phyloP scores from a whole-genome alignment of 2,329 filamentous ascomycete genomes.

The Beauveria varroae region DNA sequence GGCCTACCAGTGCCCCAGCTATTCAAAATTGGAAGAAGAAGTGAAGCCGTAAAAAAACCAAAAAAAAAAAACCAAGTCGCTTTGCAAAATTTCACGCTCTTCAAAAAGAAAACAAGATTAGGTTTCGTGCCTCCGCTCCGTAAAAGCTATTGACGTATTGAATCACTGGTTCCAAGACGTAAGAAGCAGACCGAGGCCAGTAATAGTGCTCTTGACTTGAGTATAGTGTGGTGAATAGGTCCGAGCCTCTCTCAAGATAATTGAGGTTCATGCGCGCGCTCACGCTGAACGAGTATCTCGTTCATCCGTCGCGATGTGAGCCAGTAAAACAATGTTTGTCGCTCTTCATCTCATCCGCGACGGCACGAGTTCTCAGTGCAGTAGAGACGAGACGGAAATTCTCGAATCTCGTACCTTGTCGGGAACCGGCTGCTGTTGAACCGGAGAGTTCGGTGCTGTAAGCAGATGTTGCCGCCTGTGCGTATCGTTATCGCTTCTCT shows the following conservation, averaged over 20 bases:
- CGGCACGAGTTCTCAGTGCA: constrained; percentile 1
- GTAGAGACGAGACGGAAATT: constrained; percentile 19
- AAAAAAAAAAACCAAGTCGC: not conserved
- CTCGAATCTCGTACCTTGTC: constrained; percentile 14
- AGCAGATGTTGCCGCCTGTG: constrained; percentile 16
- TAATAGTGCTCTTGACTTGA: not conserved
- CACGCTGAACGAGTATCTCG: not conserved
- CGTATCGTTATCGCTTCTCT: constrained; percentile 7
- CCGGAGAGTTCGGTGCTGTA: constrained; percentile 22
- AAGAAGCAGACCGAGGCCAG: not conserved
- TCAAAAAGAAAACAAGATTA: not conserved
- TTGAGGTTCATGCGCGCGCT: not conserved
- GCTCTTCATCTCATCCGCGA: not conserved
- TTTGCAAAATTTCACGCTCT: not conserved
- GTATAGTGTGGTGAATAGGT: not conserved
- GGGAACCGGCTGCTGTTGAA: constrained; percentile 11
- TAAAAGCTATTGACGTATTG: not conserved
- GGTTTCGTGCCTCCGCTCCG: not conserved
- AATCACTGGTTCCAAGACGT: not conserved
- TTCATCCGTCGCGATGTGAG: no score
- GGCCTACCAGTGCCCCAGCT: not conserved
- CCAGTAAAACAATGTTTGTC: not conserved
- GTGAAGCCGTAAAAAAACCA: not conserved
- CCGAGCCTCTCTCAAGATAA: not conserved
- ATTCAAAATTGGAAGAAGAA: not conserved